phyloP scores from a whole-genome alignment of 345 rosid genomes.

The Acer yangbiense region DNA sequence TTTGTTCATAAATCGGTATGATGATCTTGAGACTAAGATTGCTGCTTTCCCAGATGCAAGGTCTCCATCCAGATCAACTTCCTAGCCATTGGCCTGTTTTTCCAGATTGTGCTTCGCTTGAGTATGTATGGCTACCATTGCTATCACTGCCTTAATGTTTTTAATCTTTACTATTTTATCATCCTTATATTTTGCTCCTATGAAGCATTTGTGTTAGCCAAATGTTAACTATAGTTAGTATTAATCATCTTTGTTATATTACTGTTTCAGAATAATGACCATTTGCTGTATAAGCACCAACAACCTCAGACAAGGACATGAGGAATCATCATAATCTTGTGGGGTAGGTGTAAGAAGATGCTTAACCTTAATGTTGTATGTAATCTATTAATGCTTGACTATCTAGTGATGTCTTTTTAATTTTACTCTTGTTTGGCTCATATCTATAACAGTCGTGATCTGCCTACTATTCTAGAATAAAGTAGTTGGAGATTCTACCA shows the following conservation, averaged over 20 bases:
- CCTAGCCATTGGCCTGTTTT: background rate
- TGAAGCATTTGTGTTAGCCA: background rate
- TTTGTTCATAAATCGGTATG: background rate
- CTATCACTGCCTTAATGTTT: background rate
- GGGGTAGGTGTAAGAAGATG: slow-evolving; percentile 6
- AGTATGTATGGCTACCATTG: background rate
- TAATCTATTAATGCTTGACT: background rate
- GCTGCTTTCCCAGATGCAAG: background rate
- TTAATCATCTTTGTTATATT: background rate
- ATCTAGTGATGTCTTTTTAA: background rate
- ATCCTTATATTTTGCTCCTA: background rate
- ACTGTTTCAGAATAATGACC: background rate
- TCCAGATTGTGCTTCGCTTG: background rate
- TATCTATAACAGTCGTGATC: background rate
- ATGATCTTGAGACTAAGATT: background rate
- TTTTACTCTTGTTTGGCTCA: background rate
- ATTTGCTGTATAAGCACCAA: background rate
- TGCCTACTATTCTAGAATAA: background rate
- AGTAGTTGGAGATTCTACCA: background rate
- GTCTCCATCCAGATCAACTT: slow-evolving; percentile 3
- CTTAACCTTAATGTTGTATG: background rate
- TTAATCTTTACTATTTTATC: background rate
- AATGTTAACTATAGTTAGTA: background rate
- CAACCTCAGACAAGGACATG: background rate
- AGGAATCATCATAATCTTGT: background rate